Evolutionary conservation across 2,329 filamentous ascomycete species (phyloP), one percentile per base, ranked within the genome.

Genomic region (Pseudogymnoascus sp.): DNA sequence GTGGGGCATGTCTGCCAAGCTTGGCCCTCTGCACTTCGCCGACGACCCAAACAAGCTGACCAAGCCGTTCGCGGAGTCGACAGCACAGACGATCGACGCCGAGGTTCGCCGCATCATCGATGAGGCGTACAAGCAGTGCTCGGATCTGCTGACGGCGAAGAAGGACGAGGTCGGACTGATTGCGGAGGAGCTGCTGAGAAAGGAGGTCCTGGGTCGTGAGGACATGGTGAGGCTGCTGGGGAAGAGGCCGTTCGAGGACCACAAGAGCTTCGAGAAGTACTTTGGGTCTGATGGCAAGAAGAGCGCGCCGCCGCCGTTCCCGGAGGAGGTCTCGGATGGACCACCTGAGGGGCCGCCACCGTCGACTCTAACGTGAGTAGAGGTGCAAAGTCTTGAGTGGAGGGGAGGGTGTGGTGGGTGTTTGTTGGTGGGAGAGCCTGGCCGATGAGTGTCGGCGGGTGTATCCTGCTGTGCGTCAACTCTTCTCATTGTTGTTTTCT

Each of bases 1-100:
- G 75, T 99, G 92, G 88, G 95, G 95, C 69, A 99, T 99, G 95
- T 96, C 90, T 42, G 85, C 90, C 69, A 96, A 96, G 79, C 88
- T 99, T 56, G 93, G 93, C 31, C 93, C 93, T 67, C 82, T 99
- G 67, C 90, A 96, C 80, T 99, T 93, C 76, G 89, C 95, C 71
- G 89, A 90, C 73, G 83, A 91, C 72, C 84, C 89, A 67, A 89
- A 90, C 74, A 87, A 90, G 72, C 78, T 97, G 65, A 87, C 93
- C 74, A 99, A 99, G 80, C 95, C 95, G 0, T 99, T 97, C 78
- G 93, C 91, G 21, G 95, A 99, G 79, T 82, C 91, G 62, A 99
- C 95, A 2, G 95, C 93, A 16, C 90, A 92, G 74, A 88, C 88
- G 68, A 99, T 99, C 74, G 95, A 99, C 74, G 78, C 82, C 44